Evolutionary conservation across 805 yeast genomes (phyloP), one percentile per base, ranked within the genome.

Genomic region (Ogataea pignaliae): DNA sequence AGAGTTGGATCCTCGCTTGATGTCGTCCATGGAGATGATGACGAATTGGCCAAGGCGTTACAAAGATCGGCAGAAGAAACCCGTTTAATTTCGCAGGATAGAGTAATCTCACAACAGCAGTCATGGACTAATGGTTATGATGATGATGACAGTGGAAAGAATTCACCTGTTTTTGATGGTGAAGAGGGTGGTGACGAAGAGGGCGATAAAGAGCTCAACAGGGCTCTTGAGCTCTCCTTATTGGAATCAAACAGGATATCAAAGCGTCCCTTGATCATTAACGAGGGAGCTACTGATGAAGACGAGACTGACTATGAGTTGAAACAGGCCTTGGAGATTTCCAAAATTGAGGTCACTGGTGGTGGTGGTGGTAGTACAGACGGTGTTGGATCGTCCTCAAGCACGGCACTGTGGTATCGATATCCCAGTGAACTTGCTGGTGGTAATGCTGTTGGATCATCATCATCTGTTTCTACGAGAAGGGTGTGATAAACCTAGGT

Each of bases 151-250:
- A 7, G 7, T 21, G 26, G 26, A 7, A 21, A 21, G 7, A 21
- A 4, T 21, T 21, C 26, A 21, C 7, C 26, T 7, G 26, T 21
- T 21, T 21, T 21, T 21, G 26, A 21, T 21, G 18, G 15, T 11
- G 33, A 30, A 5, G 26, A 21, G 4, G 18, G 15, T 11, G 33
- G 26, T 3, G 26, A 33, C 13, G 10, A 30, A 10, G 41, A 33
- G 5, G 36, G 37, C 18, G 51, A 49, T 29, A 43, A 45, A 26
- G 56, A 52, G 6, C 11, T 52, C 18, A 34, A 30, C 33, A 21
- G 47, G 10, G 56, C 55, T 6, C 29, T 54, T 16, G 50, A 48
- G 29, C 14, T 50, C 12, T 53, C 57, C 8, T 37, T 45, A 34
- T 34, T 36, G 18, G 53, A 46, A 8, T 21, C 34, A 13, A 36